These are phyloP conservation scores for Epichloe uncinata DNA, from an alignment of 2,329 filamentous ascomycete species.

Conservation along the genomic window DNA sequence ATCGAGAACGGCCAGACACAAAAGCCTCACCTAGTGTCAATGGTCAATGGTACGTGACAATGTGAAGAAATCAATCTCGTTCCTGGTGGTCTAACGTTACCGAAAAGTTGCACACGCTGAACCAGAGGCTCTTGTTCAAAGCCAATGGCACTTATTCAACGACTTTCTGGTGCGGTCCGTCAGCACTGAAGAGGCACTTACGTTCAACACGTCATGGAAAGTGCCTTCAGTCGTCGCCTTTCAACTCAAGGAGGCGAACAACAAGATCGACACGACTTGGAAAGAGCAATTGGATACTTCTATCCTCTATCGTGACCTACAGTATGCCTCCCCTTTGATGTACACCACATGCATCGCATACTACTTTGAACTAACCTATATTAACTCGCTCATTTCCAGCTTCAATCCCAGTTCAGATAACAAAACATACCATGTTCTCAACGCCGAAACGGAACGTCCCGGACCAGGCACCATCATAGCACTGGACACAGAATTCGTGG, in stretches of 20 bases:
- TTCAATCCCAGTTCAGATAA: constrained; percentile 17
- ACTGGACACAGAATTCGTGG: constrained; percentile 92
- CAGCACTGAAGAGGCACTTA: constrained; percentile 68
- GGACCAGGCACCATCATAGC: constrained; percentile 64
- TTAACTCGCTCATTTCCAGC: constrained; percentile 17
- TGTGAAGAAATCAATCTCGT: neutral
- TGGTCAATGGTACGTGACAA: constrained; percentile 60
- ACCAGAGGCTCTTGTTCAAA: constrained; percentile 41
- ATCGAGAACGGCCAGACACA: constrained; percentile 77
- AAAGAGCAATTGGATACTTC: constrained; percentile 72
- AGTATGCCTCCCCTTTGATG: constrained; percentile 23
- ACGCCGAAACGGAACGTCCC: constrained; percentile 49
- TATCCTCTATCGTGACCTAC: constrained; percentile 62
- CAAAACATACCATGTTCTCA: constrained; percentile 47
- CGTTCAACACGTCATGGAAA: constrained; percentile 92
- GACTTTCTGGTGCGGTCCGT: constrained; percentile 85
- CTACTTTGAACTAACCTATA: too few species aligned
- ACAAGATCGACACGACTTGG: constrained; percentile 77
- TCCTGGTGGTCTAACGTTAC: constrained; percentile 1
- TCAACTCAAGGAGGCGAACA: constrained; percentile 68
- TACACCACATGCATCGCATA: constrained; percentile 1
- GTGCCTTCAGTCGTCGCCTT: constrained; percentile 77
- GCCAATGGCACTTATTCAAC: constrained; percentile 92
- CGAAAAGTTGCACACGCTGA: constrained; percentile 54
- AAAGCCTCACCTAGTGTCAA: constrained; percentile 80